Evolutionary conservation across 345 rosid genomes (phyloP).

Genomic region (Sisymbrium altissimum): DNA sequence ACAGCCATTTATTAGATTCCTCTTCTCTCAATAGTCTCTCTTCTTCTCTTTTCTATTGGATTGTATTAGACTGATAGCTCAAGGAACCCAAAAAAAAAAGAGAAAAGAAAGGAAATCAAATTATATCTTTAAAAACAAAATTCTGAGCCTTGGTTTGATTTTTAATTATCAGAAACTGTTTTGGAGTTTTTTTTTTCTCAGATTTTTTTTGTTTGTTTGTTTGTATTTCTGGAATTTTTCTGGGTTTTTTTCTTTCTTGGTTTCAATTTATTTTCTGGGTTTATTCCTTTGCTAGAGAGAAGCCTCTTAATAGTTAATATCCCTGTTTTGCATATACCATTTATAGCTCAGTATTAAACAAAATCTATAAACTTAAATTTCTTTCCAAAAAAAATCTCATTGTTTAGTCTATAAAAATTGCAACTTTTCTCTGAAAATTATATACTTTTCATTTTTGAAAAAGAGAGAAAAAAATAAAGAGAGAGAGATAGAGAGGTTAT

Average conservation of each 20-base stretch:
- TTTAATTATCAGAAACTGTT: conserved; percentile 11
- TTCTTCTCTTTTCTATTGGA: conserved; percentile 55
- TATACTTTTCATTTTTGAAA: background rate
- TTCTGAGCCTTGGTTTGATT: conserved; percentile 18
- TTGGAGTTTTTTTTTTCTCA: conserved; percentile 9
- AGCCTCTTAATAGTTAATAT: conserved; percentile 23
- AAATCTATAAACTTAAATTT: conserved; percentile 23
- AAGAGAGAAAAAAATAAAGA: background rate
- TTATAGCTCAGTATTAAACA: conserved; percentile 34
- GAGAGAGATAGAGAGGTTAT: conserved; percentile 41
- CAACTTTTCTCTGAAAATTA: conserved; percentile 26
- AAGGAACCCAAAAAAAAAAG: conserved; percentile 14
- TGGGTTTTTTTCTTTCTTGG: conserved; percentile 44
- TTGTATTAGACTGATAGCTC: conserved; percentile 53
- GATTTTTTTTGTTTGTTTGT: background rate
- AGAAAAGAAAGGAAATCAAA: background rate
- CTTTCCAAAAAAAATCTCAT: conserved; percentile 15
- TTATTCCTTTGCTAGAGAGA: conserved; percentile 27
- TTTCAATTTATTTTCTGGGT: conserved; percentile 34
- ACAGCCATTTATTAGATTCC: conserved; percentile 73
- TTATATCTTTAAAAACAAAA: background rate
- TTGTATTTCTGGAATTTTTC: conserved; percentile 19
- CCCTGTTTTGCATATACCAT: conserved; percentile 32
- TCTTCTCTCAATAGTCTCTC: conserved; percentile 37
- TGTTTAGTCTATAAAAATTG: conserved; percentile 18